Evolutionary conservation across 345 rosid species (phyloP), one percentile per base, ranked within the genome.

Genomic region (Brassica incana): DNA sequence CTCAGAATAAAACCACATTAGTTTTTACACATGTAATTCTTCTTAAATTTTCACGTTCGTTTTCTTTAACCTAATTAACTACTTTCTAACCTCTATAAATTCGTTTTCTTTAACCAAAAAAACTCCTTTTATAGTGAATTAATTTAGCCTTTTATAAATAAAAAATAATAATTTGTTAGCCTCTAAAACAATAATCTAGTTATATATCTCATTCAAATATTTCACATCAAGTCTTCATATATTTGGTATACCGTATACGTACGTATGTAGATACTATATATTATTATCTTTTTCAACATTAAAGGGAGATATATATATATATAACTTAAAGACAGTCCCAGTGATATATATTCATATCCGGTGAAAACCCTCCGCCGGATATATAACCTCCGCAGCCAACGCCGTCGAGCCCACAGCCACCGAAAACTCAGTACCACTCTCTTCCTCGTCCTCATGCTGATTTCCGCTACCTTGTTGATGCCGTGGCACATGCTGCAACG

Each of bases 371-470:
- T 88, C 87, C n/a, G 75, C 69, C 61, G 82, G 54, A 65, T 84
- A 87, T 61, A 82, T 35, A 76, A 65, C 74, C 7, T 81, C 77
- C 6, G 74, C 3, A 69, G 82, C 71, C 56, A 74, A 71, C 9
- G 59, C 6, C 29, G 83, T 54, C 0, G 75, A 75, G 27, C 79
- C 79, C 73, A 76, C 15, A 40, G 60, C 78, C 40, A 64, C 78
- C 33, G 88, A 87, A 69, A 86, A 78, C 58, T 76, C 78, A 58
- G 52, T 85, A 58, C 89, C 88, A 48, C 87, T 92, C 73, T 90
- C 85, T 67, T 90, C 92, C 27, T 88, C 97, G 0, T 88, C 97
- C 56, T 88, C 97, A 2, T 82, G 94, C 0, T 90, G 82, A 43
- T 78, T 83, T 70, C 81, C 68, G 7, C 85, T 85, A 8, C 75